Evolutionary conservation across 352 stramenopile species (phyloP).

Genomic region (Phytophthora pistaciae): DNA sequence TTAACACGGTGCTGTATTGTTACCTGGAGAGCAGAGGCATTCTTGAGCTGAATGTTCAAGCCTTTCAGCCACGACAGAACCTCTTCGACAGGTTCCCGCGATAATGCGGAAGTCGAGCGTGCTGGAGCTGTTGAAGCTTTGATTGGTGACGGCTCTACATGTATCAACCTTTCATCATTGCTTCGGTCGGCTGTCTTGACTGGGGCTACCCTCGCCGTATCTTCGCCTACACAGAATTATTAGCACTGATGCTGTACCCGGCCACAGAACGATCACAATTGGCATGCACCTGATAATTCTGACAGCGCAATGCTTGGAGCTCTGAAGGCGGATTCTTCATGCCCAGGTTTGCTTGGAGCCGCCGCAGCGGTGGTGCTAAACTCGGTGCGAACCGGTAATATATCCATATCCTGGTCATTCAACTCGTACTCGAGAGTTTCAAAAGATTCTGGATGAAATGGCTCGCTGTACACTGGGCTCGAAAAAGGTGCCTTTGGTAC

Average conservation of each 20-base stretch:
- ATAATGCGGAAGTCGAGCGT: neutral
- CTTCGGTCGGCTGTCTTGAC: neutral
- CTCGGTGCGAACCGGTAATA: constrained; percentile 9
- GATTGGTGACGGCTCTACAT: neutral
- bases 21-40: constrained; percentile 46
- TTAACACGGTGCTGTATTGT: neutral
- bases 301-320: constrained; percentile 13
- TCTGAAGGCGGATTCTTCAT: neutral
- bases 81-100: constrained; percentile 16
- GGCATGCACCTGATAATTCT: constrained; percentile 18
- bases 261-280: neutral
- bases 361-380: neutral
- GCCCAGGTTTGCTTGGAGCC: neutral
- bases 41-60: constrained; percentile 40
- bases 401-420: constrained; percentile 4
- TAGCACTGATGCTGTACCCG: neutral
- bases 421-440: neutral
- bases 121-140: neutral
- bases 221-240: neutral
- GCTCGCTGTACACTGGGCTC: constrained; percentile 21
- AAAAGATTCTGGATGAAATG: neutral
- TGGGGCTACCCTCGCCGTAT: neutral
- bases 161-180: neutral
- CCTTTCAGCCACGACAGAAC: constrained; percentile 52
- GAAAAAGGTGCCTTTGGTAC: constrained; percentile 25